These are phyloP conservation scores for Fusarium oligoseptatum DNA, from an alignment of 2,329 filamentous ascomycete genomes.

Conservation along the genomic window DNA sequence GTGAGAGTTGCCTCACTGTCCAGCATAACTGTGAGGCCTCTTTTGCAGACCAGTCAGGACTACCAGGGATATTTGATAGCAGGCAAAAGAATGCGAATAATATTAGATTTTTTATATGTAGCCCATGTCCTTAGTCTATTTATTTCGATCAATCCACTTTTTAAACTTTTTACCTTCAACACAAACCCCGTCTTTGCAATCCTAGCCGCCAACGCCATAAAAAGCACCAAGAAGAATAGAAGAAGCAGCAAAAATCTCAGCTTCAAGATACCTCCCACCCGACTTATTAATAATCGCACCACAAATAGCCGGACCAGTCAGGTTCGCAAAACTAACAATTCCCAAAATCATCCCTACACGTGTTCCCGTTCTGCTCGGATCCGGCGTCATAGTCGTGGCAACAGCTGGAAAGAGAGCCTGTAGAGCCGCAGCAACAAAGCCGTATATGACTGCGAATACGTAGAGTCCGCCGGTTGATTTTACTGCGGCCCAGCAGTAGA, in stretches of 20 bases:
- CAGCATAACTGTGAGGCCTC: not conserved
- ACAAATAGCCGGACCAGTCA: constrained; percentile 48
- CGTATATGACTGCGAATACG: constrained; percentile 57
- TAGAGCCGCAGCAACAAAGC: constrained; percentile 63
- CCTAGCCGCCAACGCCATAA: constrained; percentile 36
- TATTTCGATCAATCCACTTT: not conserved
- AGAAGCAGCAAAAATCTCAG: constrained; percentile 44
- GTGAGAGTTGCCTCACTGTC: not conserved
- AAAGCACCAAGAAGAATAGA: constrained; percentile 40
- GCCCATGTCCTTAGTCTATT: not conserved
- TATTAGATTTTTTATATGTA: not conserved
- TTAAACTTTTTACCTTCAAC: constrained; percentile 24
- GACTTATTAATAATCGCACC: constrained; percentile 40
- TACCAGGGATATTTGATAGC: not conserved
- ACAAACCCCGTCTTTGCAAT: constrained; percentile 33
- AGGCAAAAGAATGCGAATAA: not conserved
- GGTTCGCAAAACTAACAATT: constrained; percentile 47
- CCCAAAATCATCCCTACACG: constrained; percentile 54
- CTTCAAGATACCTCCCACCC: constrained; percentile 35
- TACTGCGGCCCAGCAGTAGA: constrained; percentile 51
- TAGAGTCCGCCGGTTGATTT: constrained; percentile 42
- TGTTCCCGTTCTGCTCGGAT: constrained; percentile 49
- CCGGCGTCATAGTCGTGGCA: constrained; percentile 56
- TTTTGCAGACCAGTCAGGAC: not conserved
- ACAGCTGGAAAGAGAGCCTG: constrained; percentile 66